Conservation (phyloP, 441 rosid species). For the Aquilaria agallochum region DNA sequence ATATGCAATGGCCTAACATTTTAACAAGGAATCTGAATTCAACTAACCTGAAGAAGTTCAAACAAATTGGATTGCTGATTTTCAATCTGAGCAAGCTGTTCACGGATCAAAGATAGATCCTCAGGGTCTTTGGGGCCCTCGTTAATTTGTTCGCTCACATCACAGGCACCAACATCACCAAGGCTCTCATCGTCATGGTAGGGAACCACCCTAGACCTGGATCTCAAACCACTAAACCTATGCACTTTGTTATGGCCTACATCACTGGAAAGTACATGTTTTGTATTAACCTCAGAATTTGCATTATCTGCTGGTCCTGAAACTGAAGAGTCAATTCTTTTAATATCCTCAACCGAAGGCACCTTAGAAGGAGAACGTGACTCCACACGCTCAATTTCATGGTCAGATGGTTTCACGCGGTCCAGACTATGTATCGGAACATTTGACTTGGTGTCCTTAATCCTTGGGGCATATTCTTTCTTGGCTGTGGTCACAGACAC, state of each 20-base stretch:
- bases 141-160: constrained; percentile 31
- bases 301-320: constrained; percentile 22
- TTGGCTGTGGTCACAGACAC: constrained; percentile 37
- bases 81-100: constrained; percentile 87
- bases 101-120: constrained; percentile 62
- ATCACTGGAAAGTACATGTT: constrained; percentile 50
- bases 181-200: constrained; percentile 43
- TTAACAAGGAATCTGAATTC: background rate
- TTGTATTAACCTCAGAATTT: constrained; percentile 40
- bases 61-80: constrained; percentile 78
- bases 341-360: constrained; percentile 26
- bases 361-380: constrained; percentile 31
- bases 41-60: constrained; percentile 75
- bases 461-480: constrained; percentile 51
- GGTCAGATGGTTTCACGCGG: constrained; percentile 34
- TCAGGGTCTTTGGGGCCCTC: constrained; percentile 58
- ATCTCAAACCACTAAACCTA: constrained; percentile 46
- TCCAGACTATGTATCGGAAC: constrained; percentile 25
- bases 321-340: constrained; percentile 21
- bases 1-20: no score
- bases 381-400: constrained; percentile 36
- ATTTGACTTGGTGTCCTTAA: constrained; percentile 40
- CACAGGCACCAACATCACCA: constrained; percentile 26
- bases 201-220: constrained; percentile 76
- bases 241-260: constrained; percentile 29